phyloP scores from a whole-genome alignment of 2,329 filamentous ascomycete genomes.

The Ceratocystis destructans region DNA sequence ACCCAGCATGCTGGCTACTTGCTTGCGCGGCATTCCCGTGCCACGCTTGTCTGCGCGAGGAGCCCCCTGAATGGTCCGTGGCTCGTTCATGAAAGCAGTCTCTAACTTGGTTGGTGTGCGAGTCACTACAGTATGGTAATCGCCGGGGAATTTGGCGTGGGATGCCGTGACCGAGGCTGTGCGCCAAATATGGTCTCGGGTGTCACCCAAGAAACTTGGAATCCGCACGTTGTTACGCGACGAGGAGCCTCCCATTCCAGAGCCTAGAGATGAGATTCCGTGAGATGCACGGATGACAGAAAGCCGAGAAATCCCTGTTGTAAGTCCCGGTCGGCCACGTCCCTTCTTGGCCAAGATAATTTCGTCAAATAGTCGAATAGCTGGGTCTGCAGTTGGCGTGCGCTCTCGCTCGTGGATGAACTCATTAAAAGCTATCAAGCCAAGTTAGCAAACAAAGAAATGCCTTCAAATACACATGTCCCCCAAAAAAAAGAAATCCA shows the following conservation, averaged over 20 bases:
- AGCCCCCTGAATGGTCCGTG: slow-evolving; percentile 77
- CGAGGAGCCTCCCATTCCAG: slow-evolving; percentile 10
- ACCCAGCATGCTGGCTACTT: slow-evolving; percentile 38
- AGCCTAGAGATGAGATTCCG: slow-evolving; percentile 27
- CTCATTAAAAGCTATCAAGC: slow-evolving; percentile 48
- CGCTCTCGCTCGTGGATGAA: slow-evolving; percentile 73
- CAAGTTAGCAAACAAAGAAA: not conserved
- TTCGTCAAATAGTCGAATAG: slow-evolving; percentile 68
- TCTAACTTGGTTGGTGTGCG: slow-evolving; percentile 73
- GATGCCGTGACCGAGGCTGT: slow-evolving; percentile 47
- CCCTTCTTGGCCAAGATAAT: slow-evolving; percentile 67
- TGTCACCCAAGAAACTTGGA: slow-evolving; percentile 54
- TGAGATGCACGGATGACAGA: slow-evolving; percentile 45
- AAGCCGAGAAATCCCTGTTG: slow-evolving; percentile 48
- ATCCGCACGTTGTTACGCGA: slow-evolving; percentile 29
- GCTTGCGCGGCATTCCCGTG: slow-evolving; percentile 40
- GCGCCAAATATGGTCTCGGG: slow-evolving; percentile 67
- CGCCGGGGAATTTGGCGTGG: slow-evolving; percentile 47
- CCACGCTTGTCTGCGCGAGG: slow-evolving; percentile 46
- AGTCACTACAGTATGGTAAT: slow-evolving; percentile 47
- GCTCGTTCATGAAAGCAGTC: slow-evolving; percentile 77
- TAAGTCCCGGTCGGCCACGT: slow-evolving; percentile 50
- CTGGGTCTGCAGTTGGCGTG: slow-evolving; percentile 45
- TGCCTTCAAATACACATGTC: not conserved
- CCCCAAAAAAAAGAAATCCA: not conserved